Evolutionary conservation across 2,329 filamentous ascomycete species (phyloP), one percentile per base, ranked within the genome.

Genomic region (Ophiosphaerella narmari): DNA sequence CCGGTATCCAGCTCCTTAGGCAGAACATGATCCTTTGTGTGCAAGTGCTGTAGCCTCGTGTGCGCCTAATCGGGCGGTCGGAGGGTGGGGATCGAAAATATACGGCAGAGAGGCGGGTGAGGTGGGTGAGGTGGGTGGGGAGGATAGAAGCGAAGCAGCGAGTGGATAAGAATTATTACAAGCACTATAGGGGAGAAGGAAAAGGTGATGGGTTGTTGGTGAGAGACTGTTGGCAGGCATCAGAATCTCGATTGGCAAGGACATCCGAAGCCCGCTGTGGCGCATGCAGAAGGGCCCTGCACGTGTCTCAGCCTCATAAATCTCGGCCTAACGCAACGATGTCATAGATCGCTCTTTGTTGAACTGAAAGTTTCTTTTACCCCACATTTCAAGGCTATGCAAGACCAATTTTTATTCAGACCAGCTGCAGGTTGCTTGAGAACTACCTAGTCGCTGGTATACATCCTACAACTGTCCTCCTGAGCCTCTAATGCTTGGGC

Each of bases 1-100:
- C 71, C 4, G 76, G 76, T 57, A 79, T 74, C 77, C 77, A 78
- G 62, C 83, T 86, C 61, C 85, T 80, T 54, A 88, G 77, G 72
- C 85, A 88, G 71, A 88, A 87, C 85, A 88, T 87, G 46, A 47
- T 63, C 41, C 37, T 40, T 41, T 16, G 34, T 40, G n/a, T 35
- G 24, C 36, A 37, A 29, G 2, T 34, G 12, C 29, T 31, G 36
- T 32, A 48, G 48, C 38, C 52, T 58, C 49, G 58, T 54, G 53
- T 52, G 55, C 50, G 7, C 26, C 45, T 39, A 21, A 16, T n/a
- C 43, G 26, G 26, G 33, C 33, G 21, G 33, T 14, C 24, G 16
- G 29, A 44, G 40, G 45, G 37, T 29, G 43, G 23, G 21, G 45
- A 39, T n/a, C 18, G 34, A 29, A 31, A 26, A 26, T n/a, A 44